Base-by-base conservation (phyloP, 768 basidiomycete species). In the Termitomyces sp. region DNA sequence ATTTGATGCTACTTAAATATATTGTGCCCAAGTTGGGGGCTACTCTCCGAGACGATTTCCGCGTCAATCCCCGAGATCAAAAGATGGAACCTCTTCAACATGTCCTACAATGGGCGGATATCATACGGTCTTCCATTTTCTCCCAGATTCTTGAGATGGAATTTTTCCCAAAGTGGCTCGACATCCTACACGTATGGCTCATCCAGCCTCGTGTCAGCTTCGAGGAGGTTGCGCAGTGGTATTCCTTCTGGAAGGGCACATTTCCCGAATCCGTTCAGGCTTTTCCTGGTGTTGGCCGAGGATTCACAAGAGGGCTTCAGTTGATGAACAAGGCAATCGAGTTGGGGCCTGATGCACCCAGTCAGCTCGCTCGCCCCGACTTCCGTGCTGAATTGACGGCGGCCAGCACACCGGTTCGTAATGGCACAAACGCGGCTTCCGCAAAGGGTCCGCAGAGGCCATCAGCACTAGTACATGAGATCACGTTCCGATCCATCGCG, bases 151-250 rank as follows among this genome's bases (percentile, higher is more conserved):
- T 99, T 61, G 92, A 96, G 69, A 80, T 82, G 5, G 93, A 94
- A 65, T 96, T 98, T 77, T 98, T 98, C 81, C 92, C 94, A 4
- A 96, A 97, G 68, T 99, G 95, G 94, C 78, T 98, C 59, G 89
- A 94, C 50, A 86, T 91, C 22, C 76, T 99, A 24, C 87, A 95
- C 67, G 72, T 92, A 46, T 98, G 97, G 97, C 86, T 99, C 41
- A 79, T 88, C n/a, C 90, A 93, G 62, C 92, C 93, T 1, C 82
- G 76, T 47, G 89, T 89, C 66, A 94, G 85, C 73, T 89, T 93
- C 64, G 92, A 90, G 63, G 93, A 98, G 70, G 93, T 99, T 10
- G 90, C 90, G 3, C 83, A 89, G 58, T 99, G 97, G 97, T 97
- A 88, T 69, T 80, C 79, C 1, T 90, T 85, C 70, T 98, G 96